A percentile compares a stretch with the other conserved stretches of the same genome.
Evolutionary conservation across 108 stramenopile species (phyloP).

Genomic region (Skeletonema potamos): DNA sequence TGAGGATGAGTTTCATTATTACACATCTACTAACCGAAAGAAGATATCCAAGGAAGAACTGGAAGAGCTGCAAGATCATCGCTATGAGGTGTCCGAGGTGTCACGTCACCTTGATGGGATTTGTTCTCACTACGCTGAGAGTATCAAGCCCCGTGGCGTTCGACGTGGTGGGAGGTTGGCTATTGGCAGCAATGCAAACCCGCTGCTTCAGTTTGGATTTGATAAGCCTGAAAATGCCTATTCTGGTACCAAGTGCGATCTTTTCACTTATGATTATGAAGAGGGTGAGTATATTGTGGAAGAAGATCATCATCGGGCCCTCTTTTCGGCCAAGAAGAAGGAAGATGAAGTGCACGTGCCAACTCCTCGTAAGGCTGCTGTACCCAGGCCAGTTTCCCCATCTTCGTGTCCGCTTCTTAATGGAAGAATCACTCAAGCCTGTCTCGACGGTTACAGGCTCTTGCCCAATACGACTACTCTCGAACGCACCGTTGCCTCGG

Average conservation of each 20-base stretch:
- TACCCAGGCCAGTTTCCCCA: conserved; percentile 4
- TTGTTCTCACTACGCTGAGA: conserved; percentile 11
- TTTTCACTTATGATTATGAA: conserved; percentile 40
- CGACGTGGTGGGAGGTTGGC: neutral
- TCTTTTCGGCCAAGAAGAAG: neutral
- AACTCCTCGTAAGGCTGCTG: neutral
- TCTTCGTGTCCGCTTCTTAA: conserved; percentile 11
- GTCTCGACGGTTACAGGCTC: conserved; percentile 1
- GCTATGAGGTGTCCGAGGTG: conserved; percentile 16
- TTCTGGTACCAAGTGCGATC: conserved; percentile 31
- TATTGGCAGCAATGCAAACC: neutral
- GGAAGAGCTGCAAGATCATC: conserved; percentile 22
- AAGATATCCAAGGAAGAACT: conserved; percentile 6
- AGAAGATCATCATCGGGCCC: neutral
- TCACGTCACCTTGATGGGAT: conserved; percentile 33
- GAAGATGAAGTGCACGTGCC: neutral
- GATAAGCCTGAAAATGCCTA: conserved; percentile 37
- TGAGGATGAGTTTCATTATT: conserved; percentile 6
- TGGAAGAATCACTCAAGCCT: conserved; percentile 17
- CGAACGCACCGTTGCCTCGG: conserved; percentile 24
- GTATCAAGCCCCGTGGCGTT: conserved; percentile 9
- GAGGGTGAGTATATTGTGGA: conserved; percentile 13
- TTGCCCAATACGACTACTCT: neutral
- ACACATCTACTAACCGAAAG: conserved; percentile 5
- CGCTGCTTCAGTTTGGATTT: conserved; percentile 21